Base-by-base conservation (phyloP, 2,329 filamentous ascomycete species). In the Paracamarosporium sp. region DNA sequence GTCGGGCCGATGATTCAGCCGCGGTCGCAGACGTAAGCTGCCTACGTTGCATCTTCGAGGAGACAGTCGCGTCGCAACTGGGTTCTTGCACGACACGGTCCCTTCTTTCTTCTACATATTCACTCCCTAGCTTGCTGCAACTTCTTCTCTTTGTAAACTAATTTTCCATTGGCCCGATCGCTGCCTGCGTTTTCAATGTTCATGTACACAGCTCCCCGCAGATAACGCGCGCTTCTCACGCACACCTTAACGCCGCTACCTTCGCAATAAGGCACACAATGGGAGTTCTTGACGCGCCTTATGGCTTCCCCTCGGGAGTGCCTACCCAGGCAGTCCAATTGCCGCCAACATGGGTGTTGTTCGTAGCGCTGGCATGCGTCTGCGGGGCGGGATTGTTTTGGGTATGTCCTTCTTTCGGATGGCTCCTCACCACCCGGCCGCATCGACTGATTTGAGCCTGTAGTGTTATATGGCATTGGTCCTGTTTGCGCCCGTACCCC, bases 401-500 rank as follows among this genome's bases (percentile, higher is more conserved):
- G 72, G 72, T 74, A 69, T 53, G 64, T 54, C 12, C 6, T 12
- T 5, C 53, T 4, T 40, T 38, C 33, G 38, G 33, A 27, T 24
- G 51, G 25, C 25, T n/a, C n/a, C n/a, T n/a, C n/a, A 44, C 28
- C 44, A 27, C 27, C 30, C 53, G 56, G 36, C 57, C 15, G 31
- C 25, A 36, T 44, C n/a, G n/a, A 9, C 47, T 51, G 36, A 51
- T 36, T 11, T 11, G 43, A 24, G 3, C 11, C 25, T 50, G 43
- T 50, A 90, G 88, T 74, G 88, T 69, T 93, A 90, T 71, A 70
- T 86, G 50, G 78, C 88, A 59, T 85, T 97, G 47, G 88, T 87
- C 72, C 76, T 92, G 57, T 82, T 96, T 73, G 93, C 93, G 8
- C 93, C 93, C 15, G 87, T 88, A 50, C 95, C 95, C 9, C 90